Conservation (phyloP, 2,329 filamentous ascomycete genomes). For the Arthrobotrys megalospora region DNA sequence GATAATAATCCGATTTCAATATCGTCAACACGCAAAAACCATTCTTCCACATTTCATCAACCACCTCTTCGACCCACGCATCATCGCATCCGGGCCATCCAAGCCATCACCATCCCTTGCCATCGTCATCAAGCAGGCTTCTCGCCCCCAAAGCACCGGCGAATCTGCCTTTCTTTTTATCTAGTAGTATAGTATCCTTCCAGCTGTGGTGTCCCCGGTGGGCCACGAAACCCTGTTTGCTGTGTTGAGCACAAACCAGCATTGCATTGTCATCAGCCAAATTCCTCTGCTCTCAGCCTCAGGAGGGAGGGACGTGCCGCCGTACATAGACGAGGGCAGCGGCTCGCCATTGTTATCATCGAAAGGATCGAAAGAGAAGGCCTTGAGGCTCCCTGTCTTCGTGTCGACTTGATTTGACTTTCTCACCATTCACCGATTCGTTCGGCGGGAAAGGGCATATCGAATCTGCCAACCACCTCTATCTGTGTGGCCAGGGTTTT, state of each 20-base stretch:
- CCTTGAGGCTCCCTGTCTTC: conserved; percentile 10
- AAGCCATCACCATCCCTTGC: not conserved
- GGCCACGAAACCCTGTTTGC: conserved; percentile 27
- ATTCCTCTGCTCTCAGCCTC: conserved; percentile 47
- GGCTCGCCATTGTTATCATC: conserved; percentile 18
- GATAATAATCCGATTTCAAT: conserved; percentile 46
- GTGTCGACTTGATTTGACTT: conserved; percentile 17
- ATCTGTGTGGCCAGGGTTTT: conserved; percentile 34
- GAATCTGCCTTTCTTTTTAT: not conserved
- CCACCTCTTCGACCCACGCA: conserved; percentile 19
- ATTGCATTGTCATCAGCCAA: conserved; percentile 43
- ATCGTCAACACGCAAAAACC: conserved; percentile 46
- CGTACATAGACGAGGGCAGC: conserved; percentile 2
- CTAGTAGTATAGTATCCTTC: not conserved
- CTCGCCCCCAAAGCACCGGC: not conserved
- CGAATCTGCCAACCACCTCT: conserved; percentile 46
- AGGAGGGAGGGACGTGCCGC: conserved; percentile 35
- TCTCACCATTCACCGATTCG: conserved; percentile 5
- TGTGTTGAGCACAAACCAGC: conserved; percentile 24
- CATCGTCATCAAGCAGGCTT: not conserved
- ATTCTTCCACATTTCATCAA: conserved; percentile 42
- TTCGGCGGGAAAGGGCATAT: conserved; percentile 43
- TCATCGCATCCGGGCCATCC: not conserved
- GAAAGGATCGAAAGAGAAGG: not conserved
- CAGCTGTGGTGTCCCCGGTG: not conserved